phyloP scores from a whole-genome alignment of 768 basidiomycete species.

The Rickenella mellea region DNA sequence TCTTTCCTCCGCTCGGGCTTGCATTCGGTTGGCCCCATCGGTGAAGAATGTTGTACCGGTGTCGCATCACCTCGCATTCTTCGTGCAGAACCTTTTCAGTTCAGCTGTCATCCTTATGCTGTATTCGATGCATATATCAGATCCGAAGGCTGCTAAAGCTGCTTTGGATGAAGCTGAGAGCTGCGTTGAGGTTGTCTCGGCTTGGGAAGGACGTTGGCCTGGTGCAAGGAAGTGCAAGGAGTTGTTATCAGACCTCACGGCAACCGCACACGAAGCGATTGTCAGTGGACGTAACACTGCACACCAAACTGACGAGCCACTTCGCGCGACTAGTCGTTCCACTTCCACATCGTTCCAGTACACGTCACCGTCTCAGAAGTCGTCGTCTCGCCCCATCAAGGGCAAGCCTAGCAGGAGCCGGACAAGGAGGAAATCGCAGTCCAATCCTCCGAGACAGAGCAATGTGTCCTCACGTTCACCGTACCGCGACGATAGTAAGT shows the following conservation, averaged over 20 bases:
- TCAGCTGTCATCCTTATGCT: constrained; percentile 79
- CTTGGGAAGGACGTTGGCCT: constrained; percentile 83
- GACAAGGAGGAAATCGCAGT: too few species aligned
- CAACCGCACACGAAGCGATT: constrained; percentile 63
- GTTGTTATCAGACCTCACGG: constrained; percentile 58
- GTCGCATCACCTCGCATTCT: constrained; percentile 82
- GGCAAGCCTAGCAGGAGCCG: too few species aligned
- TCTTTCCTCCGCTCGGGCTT: constrained; percentile 75
- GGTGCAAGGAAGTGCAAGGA: constrained; percentile 84
- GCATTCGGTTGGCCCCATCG: constrained; percentile 76
- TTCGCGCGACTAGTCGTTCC: too few species aligned
- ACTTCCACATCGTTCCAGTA: too few species aligned
- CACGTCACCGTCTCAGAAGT: not conserved
- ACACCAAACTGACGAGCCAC: too few species aligned
- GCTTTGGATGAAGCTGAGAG: constrained; percentile 81
- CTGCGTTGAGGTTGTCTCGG: constrained; percentile 59
- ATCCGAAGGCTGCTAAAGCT: constrained; percentile 49
- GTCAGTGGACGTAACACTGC: constrained; percentile 14
- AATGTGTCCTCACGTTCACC: too few species aligned
- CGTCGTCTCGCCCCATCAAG: not conserved
- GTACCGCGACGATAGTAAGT: too few species aligned
- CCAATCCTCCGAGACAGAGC: too few species aligned
- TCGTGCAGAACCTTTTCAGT: constrained; percentile 84
- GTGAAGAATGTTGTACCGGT: constrained; percentile 78
- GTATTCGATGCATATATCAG: constrained; percentile 77